Evolutionary conservation across 768 basidiomycete species (phyloP).

Genomic region (Termitomyces heimii): DNA sequence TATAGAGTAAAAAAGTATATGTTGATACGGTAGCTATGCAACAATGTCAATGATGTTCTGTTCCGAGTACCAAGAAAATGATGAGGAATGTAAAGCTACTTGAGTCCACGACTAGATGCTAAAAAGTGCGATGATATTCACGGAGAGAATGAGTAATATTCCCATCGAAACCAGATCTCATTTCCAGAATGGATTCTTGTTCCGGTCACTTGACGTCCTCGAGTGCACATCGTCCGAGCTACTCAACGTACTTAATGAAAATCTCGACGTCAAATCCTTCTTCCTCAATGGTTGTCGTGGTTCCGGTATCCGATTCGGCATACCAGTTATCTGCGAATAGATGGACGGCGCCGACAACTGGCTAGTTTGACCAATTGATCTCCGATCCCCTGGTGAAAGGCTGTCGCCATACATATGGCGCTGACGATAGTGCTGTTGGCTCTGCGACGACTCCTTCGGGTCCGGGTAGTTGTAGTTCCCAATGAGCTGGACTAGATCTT

Average conservation of each 20-base stretch:
- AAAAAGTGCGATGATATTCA: neutral
- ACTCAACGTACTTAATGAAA: slow-evolving; percentile 29
- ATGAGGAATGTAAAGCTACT: neutral
- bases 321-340: slow-evolving; percentile 56
- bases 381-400: slow-evolving; percentile 8
- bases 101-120: neutral
- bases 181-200: slow-evolving; percentile 25
- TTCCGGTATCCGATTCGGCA: slow-evolving; percentile 51
- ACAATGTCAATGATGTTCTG: neutral
- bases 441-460: neutral
- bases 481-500: slow-evolving; percentile 21
- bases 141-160: neutral
- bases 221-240: slow-evolving; percentile 9
- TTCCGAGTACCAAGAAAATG: neutral
- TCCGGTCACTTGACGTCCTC: slow-evolving; percentile 5
- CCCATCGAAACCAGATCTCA: slow-evolving; percentile 6
- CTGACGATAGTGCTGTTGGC: slow-evolving; percentile 18
- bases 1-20: neutral
- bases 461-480: slow-evolving; percentile 13
- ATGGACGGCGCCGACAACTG: slow-evolving; percentile 40
- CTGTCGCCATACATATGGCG: slow-evolving; percentile 18
- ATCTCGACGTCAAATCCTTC: slow-evolving; percentile 13
- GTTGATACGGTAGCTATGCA: neutral
- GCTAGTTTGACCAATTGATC: slow-evolving; percentile 18
- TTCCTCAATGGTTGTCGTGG: slow-evolving; percentile 27